Conservation (phyloP, 371 early-diverging fungal genomes). For the Syncephalastrum monosporum region DNA sequence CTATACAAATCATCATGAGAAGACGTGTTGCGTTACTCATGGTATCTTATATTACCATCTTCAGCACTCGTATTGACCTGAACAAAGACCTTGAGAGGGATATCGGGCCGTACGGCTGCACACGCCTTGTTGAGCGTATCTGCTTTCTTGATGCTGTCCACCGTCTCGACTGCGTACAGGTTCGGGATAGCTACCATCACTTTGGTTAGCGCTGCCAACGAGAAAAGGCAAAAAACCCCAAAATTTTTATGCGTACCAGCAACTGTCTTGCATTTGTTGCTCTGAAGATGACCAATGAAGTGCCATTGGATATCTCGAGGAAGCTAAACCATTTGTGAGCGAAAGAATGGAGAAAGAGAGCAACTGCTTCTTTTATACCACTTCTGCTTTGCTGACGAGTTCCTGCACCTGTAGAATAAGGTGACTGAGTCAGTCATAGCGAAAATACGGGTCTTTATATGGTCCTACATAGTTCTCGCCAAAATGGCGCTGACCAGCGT, state of each 20-base stretch:
- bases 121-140: slow-evolving; percentile 77
- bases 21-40: slow-evolving; percentile 4
- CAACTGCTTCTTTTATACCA: slow-evolving; percentile 38
- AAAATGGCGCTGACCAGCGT: slow-evolving; percentile 87
- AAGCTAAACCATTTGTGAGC: slow-evolving; percentile 29
- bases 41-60: slow-evolving; percentile 54
- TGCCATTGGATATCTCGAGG: slow-evolving; percentile 91
- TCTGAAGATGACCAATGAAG: slow-evolving; percentile 93
- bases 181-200: slow-evolving; percentile 72
- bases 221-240: not conserved
- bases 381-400: slow-evolving; percentile 83
- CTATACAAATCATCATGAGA: slow-evolving; percentile 27
- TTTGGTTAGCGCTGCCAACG: not conserved
- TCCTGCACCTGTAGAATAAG: slow-evolving; percentile 75
- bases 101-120: slow-evolving; percentile 32
- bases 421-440: slow-evolving; percentile 60
- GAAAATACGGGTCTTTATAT: slow-evolving; percentile 47
- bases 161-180: slow-evolving; percentile 87
- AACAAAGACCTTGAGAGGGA: slow-evolving; percentile 76
- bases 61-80: slow-evolving; percentile 96
- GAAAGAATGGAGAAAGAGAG: not conserved
- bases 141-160: slow-evolving; percentile 85
- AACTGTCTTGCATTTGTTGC: slow-evolving; percentile 92
- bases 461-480: slow-evolving; percentile 90
- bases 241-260: slow-evolving; percentile 41